Conservation (phyloP, 2,329 filamentous ascomycete genomes). For the Exophiala mesophila region DNA sequence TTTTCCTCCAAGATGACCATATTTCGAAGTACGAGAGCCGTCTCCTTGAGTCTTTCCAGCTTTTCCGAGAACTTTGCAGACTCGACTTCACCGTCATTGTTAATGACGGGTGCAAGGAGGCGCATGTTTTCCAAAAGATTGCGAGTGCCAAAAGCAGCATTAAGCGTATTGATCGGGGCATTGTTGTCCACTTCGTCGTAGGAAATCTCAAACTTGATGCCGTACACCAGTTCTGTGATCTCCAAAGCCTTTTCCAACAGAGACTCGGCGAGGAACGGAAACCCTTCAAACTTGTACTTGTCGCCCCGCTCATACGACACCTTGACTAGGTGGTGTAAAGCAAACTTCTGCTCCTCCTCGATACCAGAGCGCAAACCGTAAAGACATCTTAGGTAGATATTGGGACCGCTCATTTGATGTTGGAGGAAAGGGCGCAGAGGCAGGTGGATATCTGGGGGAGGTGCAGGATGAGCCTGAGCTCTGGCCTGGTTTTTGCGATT, state of each 20-base stretch:
- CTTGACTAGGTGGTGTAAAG: slow-evolving; percentile 86
- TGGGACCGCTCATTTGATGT: slow-evolving; percentile 66
- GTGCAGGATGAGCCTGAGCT: slow-evolving; percentile 8
- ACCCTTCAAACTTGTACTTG: slow-evolving; percentile 92
- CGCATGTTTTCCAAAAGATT: slow-evolving; percentile 69
- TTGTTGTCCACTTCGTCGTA: slow-evolving; percentile 59
- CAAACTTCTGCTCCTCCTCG: slow-evolving; percentile 81
- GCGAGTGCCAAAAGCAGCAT: slow-evolving; percentile 62
- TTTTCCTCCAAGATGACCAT: slow-evolving; percentile 95
- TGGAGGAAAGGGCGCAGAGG: slow-evolving; percentile 16
- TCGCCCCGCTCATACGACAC: slow-evolving; percentile 93
- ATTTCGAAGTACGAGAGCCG: slow-evolving; percentile 81
- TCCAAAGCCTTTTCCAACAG: slow-evolving; percentile 80
- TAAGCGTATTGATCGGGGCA: slow-evolving; percentile 53
- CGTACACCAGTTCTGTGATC: slow-evolving; percentile 72
- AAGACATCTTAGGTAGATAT: slow-evolving; percentile 86
- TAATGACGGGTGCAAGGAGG: slow-evolving; percentile 54
- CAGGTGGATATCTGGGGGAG: slow-evolving; percentile 14
- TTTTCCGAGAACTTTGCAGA: slow-evolving; percentile 55
- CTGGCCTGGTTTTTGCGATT: slow-evolving; percentile 41
- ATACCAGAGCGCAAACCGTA: slow-evolving; percentile 77
- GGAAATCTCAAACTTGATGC: slow-evolving; percentile 73
- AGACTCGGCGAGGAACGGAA: slow-evolving; percentile 80
- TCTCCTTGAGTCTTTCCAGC: slow-evolving; percentile 76
- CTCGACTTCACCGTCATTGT: slow-evolving; percentile 49